Evolutionary conservation across 768 basidiomycete genomes (phyloP).

Genomic region (Lentinula guzmanii): DNA sequence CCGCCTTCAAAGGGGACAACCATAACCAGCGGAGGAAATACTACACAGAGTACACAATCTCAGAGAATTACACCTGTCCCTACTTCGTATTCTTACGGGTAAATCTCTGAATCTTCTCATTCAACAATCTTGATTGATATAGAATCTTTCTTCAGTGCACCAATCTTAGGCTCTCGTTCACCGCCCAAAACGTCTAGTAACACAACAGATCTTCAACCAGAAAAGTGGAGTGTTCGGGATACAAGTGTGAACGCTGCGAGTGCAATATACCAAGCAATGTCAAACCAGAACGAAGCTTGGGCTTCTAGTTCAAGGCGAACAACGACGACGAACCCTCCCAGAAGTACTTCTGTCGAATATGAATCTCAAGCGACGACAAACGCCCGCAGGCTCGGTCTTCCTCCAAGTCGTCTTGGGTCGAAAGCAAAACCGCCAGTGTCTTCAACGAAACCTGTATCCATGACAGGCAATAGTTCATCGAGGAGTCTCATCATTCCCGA

Average conservation of each 20-base stretch:
- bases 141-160: slow-evolving; percentile 40
- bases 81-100: slow-evolving; percentile 72
- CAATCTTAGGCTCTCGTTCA: slow-evolving; percentile 49
- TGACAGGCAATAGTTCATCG: slow-evolving; percentile 44
- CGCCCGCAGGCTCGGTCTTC: slow-evolving; percentile 54
- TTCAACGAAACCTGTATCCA: slow-evolving; percentile 31
- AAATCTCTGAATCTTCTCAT: slow-evolving; percentile 13
- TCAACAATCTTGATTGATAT: background rate
- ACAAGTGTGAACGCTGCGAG: slow-evolving; percentile 84
- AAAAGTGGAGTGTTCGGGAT: slow-evolving; percentile 71
- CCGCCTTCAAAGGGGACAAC: slow-evolving; percentile 24
- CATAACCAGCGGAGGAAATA: background rate
- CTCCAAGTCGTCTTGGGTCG: slow-evolving; percentile 42
- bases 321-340: slow-evolving; percentile 44
- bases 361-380: slow-evolving; percentile 55
- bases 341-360: slow-evolving; percentile 78
- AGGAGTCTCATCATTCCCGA: slow-evolving; percentile 46
- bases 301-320: slow-evolving; percentile 51
- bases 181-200: slow-evolving; percentile 37
- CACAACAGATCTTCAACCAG: slow-evolving; percentile 49
- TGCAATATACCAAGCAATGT: slow-evolving; percentile 71
- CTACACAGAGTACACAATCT: slow-evolving; percentile 25
- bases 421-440: slow-evolving; percentile 20
- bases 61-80: slow-evolving; percentile 32
- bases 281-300: slow-evolving; percentile 61